A percentile compares a stretch with the other conserved stretches of the same genome.
phyloP scores from a whole-genome alignment of 2,329 filamentous ascomycete species.

The Colletotrichum limetticola region DNA sequence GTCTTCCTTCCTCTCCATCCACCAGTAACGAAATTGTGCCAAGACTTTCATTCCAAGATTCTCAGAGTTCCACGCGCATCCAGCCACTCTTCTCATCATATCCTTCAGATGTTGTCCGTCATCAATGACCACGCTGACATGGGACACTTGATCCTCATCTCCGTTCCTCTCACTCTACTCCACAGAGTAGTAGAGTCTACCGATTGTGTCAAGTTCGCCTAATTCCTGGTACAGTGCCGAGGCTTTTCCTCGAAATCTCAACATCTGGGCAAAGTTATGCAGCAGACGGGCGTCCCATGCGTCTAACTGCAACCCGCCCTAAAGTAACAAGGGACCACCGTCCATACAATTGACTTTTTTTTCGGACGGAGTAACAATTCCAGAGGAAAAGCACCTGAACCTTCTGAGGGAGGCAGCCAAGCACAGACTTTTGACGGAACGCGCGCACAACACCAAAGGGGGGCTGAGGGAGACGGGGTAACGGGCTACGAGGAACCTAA shows the following conservation, averaged over 20 bases:
- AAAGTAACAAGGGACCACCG: background rate
- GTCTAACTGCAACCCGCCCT: background rate
- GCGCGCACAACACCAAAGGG: background rate
- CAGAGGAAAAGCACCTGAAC: background rate
- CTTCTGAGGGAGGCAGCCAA: conserved; percentile 19
- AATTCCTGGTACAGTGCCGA: background rate
- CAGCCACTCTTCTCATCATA: background rate
- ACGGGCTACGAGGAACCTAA: background rate
- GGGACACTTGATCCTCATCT: background rate
- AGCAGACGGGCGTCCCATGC: background rate
- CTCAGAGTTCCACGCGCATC: background rate
- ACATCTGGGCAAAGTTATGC: conserved; percentile 14
- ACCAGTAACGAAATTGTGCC: background rate
- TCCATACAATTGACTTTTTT: background rate
- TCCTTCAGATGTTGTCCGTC: background rate
- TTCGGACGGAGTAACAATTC: too few relatives aligned
- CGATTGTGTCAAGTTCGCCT: background rate
- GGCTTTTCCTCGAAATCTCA: background rate
- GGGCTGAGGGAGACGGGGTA: too few relatives aligned
- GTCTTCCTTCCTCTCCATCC: background rate
- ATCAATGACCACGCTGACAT: conserved; percentile 4
- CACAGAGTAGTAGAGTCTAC: too few relatives aligned
- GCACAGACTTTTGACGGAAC: background rate
- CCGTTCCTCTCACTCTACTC: too few relatives aligned
- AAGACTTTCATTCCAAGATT: background rate